Evolutionary conservation across 1,284 basidiomycete species (phyloP).

Genomic region (Fomitopsis palustris): DNA sequence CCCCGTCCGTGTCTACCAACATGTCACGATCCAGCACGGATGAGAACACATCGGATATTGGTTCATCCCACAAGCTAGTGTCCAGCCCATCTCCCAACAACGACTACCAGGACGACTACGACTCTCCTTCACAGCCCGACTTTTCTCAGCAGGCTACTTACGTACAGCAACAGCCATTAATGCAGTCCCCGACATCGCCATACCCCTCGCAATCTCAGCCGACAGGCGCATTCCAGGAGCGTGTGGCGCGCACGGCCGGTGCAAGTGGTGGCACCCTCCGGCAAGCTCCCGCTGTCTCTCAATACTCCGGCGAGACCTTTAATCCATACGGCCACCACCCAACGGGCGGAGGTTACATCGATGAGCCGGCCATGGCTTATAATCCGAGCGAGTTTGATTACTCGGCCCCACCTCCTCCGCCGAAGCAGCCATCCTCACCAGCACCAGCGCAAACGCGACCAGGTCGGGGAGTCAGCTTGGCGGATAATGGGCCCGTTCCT

Average conservation of each 20-base stretch:
- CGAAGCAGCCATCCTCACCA: slow-evolving; percentile 9
- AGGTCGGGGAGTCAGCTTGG: slow-evolving; percentile 65
- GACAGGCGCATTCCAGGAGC: slow-evolving; percentile 34
- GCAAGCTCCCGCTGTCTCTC: slow-evolving; percentile 33
- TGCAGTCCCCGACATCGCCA: background rate
- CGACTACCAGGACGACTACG: slow-evolving; percentile 26
- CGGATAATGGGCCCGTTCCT: slow-evolving; percentile 78
- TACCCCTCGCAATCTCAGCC: background rate
- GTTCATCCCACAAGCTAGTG: slow-evolving; percentile 57
- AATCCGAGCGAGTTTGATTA: slow-evolving; percentile 36
- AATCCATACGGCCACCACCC: slow-evolving; percentile 46
- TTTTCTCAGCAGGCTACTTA: slow-evolving; percentile 10
- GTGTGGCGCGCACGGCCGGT: slow-evolving; percentile 37
- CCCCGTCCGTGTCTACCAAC: slow-evolving; percentile 47
- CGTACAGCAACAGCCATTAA: slow-evolving; percentile 1
- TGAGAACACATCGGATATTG: slow-evolving; percentile 49
- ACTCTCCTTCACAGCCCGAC: slow-evolving; percentile 14
- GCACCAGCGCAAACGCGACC: slow-evolving; percentile 14
- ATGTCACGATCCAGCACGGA: slow-evolving; percentile 67
- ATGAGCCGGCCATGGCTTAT: slow-evolving; percentile 27
- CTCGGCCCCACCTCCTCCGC: slow-evolving; percentile 17
- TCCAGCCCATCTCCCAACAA: slow-evolving; percentile 38
- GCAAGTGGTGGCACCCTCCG: slow-evolving; percentile 39
- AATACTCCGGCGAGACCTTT: slow-evolving; percentile 48
- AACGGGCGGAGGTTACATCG: slow-evolving; percentile 31